Evolutionary conservation across 2,329 filamentous ascomycete species (phyloP).

Genomic region (Escovopsis sp.): DNA sequence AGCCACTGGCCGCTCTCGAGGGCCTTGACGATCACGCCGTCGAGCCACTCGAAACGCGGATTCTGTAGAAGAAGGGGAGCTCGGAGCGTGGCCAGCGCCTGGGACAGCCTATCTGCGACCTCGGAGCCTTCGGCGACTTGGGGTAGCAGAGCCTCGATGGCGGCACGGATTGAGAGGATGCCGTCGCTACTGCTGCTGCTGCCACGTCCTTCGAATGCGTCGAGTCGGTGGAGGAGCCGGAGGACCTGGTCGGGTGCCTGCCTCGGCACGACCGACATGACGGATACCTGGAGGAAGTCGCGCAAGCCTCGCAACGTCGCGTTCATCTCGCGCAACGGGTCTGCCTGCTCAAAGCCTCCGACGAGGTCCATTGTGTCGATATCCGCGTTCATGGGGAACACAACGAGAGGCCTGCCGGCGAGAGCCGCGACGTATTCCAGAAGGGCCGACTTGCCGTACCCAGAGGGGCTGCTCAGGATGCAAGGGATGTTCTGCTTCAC

Average conservation of each 20-base stretch:
- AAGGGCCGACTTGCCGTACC: constrained; percentile 72
- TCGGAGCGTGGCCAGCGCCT: constrained; percentile 34
- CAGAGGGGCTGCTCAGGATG: constrained; percentile 73
- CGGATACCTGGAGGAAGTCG: constrained; percentile 33
- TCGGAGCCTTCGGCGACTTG: constrained; percentile 28
- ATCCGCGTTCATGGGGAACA: constrained; percentile 84
- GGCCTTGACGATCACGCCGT: constrained; percentile 80
- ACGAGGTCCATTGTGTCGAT: constrained; percentile 96
- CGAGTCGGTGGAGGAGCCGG: constrained; percentile 35
- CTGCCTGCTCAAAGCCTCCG: constrained; percentile 89
- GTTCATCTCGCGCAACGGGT: constrained; percentile 59
- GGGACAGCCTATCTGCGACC: constrained; percentile 31
- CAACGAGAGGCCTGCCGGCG: constrained; percentile 59
- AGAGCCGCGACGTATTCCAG: constrained; percentile 67
- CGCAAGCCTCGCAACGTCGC: constrained; percentile 34
- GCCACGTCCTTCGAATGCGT: constrained; percentile 23
- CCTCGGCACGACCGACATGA: constrained; percentile 32
- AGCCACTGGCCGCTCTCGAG: constrained; percentile 80
- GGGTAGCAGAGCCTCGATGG: constrained; percentile 24
- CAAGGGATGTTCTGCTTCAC: constrained; percentile 77
- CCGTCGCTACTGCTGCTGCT: constrained; percentile 11
- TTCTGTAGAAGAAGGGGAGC: constrained; percentile 45
- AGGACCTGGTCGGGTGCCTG: constrained; percentile 31
- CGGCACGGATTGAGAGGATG: constrained; percentile 21
- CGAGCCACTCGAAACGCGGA: constrained; percentile 88